Conservation (phyloP, 805 yeast species). For the Wickerhamiella bombiphila region DNA sequence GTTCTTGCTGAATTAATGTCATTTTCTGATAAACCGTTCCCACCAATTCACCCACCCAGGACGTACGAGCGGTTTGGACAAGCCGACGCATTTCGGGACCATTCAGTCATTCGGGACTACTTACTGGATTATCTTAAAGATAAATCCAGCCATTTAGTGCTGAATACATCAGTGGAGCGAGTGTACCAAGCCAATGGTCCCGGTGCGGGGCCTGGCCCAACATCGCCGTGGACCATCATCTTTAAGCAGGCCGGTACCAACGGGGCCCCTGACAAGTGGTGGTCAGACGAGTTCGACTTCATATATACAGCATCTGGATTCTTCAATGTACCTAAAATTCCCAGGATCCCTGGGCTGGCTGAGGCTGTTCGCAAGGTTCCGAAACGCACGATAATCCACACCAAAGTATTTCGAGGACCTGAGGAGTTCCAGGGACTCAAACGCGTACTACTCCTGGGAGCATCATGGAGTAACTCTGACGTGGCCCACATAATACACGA, state of each 20-base stretch:
- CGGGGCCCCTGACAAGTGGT: constrained; percentile 6
- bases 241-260: background rate
- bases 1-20: constrained; percentile 12
- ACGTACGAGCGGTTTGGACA: constrained; percentile 8
- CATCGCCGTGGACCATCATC: constrained; percentile 5
- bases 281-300: constrained; percentile 14
- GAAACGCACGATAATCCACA: constrained; percentile 22
- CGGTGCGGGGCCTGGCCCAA: too few relatives aligned
- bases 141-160: constrained; percentile 3
- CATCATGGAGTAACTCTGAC: constrained; percentile 12
- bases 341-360: constrained; percentile 19
- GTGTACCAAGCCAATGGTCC: constrained; percentile 7
- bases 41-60: constrained; percentile 4
- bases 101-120: constrained; percentile 10
- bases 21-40: constrained; percentile 8
- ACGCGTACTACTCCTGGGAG: constrained; percentile 23
- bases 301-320: constrained; percentile 18
- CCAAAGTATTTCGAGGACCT: constrained; percentile 23
- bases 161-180: constrained; percentile 8
- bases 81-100: constrained; percentile 11
- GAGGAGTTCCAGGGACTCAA: constrained; percentile 17
- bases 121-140: constrained; percentile 5
- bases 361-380: constrained; percentile 10
- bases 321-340: constrained; percentile 20
- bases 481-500: constrained; percentile 18